Evolutionary conservation across 371 early-diverging fungal genomes (phyloP).

Genomic region (Mucor saturninus): DNA sequence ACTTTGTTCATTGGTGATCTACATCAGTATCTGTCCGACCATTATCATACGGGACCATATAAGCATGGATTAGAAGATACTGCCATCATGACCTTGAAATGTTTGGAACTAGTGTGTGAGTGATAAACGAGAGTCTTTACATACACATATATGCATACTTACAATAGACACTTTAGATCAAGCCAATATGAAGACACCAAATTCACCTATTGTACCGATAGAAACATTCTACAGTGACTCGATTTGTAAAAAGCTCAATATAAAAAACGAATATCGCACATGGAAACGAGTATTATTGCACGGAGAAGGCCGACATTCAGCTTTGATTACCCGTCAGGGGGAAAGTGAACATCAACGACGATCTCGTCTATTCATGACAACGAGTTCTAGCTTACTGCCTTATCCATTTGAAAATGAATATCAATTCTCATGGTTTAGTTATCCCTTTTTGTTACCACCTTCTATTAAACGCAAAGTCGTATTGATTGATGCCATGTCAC

Average conservation of each 20-base stretch:
- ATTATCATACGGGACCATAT: slow-evolving; percentile 57
- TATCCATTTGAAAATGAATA: slow-evolving; percentile 53
- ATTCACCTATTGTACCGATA: slow-evolving; percentile 4
- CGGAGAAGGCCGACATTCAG: slow-evolving; percentile 49
- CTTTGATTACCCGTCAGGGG: slow-evolving; percentile 28
- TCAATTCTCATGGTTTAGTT: slow-evolving; percentile 75
- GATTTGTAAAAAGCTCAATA: slow-evolving; percentile 66
- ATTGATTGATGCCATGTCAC: slow-evolving; percentile 81
- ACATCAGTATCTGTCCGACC: slow-evolving; percentile 46
- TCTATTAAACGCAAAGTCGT: slow-evolving; percentile 77
- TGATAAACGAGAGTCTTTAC: background rate
- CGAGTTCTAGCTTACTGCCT: slow-evolving; percentile 39
- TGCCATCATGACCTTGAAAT: slow-evolving; percentile 66
- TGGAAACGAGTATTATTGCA: slow-evolving; percentile 62
- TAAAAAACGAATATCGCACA: slow-evolving; percentile 79
- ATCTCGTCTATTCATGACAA: slow-evolving; percentile 43
- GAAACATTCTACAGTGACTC: slow-evolving; percentile 66
- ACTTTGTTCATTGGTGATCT: slow-evolving; percentile 28
- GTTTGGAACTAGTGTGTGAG: slow-evolving; percentile 62
- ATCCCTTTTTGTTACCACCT: slow-evolving; percentile 78
- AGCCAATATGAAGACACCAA: slow-evolving; percentile 33
- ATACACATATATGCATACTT: background rate
- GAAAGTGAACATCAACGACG: slow-evolving; percentile 44
- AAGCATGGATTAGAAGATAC: slow-evolving; percentile 62
- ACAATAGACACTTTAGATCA: slow-evolving; percentile 13